Base-by-base conservation (phyloP, 129 eudicot genomes). In the Helichrysum umbraculigerum region DNA sequence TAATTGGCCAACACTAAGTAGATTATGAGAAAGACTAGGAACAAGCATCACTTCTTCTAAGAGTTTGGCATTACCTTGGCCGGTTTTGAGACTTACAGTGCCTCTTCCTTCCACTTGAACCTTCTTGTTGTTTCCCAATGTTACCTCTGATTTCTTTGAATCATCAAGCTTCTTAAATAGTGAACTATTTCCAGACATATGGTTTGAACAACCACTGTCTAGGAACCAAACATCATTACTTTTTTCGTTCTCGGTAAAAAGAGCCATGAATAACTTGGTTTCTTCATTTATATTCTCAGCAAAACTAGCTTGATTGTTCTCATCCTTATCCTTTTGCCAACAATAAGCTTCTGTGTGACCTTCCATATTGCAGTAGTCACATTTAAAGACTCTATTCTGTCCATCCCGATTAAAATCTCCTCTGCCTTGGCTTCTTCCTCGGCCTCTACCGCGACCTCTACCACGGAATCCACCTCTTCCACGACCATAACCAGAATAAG, bases 1-100 rank as follows among this genome's bases (percentile, higher is more conserved):
- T 42, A 75, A 30, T 8, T 75, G 33, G 11, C 79, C 71, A 28
- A 75, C 70, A 75, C 63, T 63, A 2, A 75, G n/a, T 20, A 73
- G 8, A 34, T 59, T 73, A 58, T 73, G 77, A 32, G 63, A 20
- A n/a, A 58, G 25, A 7, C 28, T n/a, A 17, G 63, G 63, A 58
- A 58, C 63, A 20, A 15, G 28, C 12, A 16, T 9, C n/a, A 58
- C 63, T 16, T 58, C 28, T 16, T 58, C 10, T 8, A 58, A 7
- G 20, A 20, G 30, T 58, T 58, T 58, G 25, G 1, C 28, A 58
- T 58, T n/a, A 58, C 30, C 63, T 17, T 17, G 63, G 5, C 4
- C 9, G 63, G 30, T 17, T 58, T n/a, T 35, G 8, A 35, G 2
- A 15, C n/a, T 58, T 17, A 21, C 63, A 7, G 63, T n/a, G 19